phyloP scores from a whole-genome alignment of 441 rosid genomes.

The Adansonia gregorii region DNA sequence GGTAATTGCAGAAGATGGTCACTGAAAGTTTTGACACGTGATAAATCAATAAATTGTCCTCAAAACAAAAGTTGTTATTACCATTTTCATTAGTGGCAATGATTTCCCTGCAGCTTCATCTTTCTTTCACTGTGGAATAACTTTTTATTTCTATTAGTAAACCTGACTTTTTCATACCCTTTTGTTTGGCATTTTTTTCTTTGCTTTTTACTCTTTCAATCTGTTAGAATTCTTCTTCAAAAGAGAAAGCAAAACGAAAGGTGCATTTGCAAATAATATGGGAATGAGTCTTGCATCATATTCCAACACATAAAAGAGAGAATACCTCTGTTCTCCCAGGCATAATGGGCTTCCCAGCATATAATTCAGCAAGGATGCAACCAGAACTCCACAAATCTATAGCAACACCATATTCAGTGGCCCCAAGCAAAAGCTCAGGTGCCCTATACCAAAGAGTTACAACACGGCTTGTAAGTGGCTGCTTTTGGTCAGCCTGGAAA shows the following conservation, averaged over 20 bases:
- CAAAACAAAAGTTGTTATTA: no score
- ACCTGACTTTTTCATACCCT: not conserved
- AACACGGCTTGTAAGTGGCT: conserved; percentile 86
- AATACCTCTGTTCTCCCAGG: conserved; percentile 94
- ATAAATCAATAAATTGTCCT: not conserved
- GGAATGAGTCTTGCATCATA: not conserved
- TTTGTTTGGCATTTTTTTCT: not conserved
- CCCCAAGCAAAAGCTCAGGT: conserved; percentile 96
- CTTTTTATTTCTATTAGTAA: not conserved
- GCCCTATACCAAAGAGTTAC: conserved; percentile 97
- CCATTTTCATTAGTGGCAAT: not conserved
- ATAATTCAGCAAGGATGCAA: conserved; percentile 85
- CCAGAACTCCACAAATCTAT: conserved; percentile 96
- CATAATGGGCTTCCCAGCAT: conserved; percentile 89
- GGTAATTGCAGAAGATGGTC: not conserved
- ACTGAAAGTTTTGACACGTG: not conserved
- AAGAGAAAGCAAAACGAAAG: not conserved
- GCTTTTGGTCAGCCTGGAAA: conserved; percentile 61
- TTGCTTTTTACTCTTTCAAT: not conserved
- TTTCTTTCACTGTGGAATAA: not conserved
- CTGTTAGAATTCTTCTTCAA: not conserved
- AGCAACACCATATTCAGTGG: conserved; percentile 83
- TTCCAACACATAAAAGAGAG: not conserved
- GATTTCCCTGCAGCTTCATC: not conserved
- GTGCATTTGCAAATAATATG: not conserved